Conservation (phyloP, 23 red algal species). For the Gracilaria vermiculophylla region DNA sequence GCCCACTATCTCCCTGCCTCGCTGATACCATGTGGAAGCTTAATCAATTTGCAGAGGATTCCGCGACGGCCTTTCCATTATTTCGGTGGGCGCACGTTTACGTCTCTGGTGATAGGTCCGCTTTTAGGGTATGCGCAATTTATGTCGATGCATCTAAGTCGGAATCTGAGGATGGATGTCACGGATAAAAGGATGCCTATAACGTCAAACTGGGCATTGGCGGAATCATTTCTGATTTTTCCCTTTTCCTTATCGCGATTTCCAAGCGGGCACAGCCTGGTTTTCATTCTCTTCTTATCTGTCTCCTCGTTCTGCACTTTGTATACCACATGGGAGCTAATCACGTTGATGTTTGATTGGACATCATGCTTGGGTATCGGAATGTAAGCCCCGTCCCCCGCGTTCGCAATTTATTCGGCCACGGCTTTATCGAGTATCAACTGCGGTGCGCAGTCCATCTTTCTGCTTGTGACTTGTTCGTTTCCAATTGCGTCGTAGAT, state of each 20-base stretch:
- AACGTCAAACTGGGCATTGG: slow-evolving; percentile 30
- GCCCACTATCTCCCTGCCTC: slow-evolving; percentile 37
- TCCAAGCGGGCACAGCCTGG: slow-evolving; percentile 31
- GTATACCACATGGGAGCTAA: slow-evolving; percentile 40
- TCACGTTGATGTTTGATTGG: neutral
- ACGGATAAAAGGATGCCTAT: slow-evolving; percentile 17
- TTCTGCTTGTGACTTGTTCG: slow-evolving; percentile 21
- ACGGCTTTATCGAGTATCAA: slow-evolving; percentile 36
- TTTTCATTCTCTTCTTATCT: neutral
- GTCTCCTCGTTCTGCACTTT: slow-evolving; percentile 37
- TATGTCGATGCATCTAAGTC: slow-evolving; percentile 32
- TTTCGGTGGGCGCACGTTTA: slow-evolving; percentile 16
- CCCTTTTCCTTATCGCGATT: slow-evolving; percentile 34
- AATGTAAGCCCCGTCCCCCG: slow-evolving; percentile 15
- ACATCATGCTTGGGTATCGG: slow-evolving; percentile 23
- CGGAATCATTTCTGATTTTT: slow-evolving; percentile 44
- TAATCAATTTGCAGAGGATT: slow-evolving; percentile 12
- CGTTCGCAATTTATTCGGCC: neutral
- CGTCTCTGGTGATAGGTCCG: slow-evolving; percentile 1
- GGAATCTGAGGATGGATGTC: neutral
- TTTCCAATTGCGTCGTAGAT: neutral
- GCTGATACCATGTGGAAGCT: slow-evolving; percentile 37
- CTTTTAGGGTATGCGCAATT: slow-evolving; percentile 52
- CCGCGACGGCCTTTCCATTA: slow-evolving; percentile 24
- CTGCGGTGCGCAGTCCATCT: slow-evolving; percentile 43